A percentile compares a stretch with the other conserved stretches of the same genome.
phyloP scores from a whole-genome alignment of 371 early-diverging fungal genomes.

The Saksenaea oblongispora region DNA sequence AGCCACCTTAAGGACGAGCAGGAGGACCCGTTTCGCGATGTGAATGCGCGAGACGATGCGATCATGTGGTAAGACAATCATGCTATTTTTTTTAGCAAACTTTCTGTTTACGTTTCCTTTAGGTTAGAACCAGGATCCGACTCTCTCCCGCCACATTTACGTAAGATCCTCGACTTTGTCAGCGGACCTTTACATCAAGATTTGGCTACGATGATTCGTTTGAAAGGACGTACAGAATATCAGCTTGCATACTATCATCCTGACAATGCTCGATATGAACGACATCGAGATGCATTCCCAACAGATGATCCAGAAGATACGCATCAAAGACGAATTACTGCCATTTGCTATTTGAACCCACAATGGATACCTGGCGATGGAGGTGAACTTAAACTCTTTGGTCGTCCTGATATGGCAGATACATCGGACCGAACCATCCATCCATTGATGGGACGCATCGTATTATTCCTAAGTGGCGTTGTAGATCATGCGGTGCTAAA shows the following conservation, averaged over 20 bases:
- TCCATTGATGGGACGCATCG: constrained; percentile 53
- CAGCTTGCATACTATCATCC: constrained; percentile 63
- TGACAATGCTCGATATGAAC: constrained; percentile 61
- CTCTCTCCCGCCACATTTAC: constrained; percentile 22
- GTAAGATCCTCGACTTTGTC: constrained; percentile 36
- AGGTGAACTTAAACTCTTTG: constrained; percentile 56
- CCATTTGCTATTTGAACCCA: constrained; percentile 60
- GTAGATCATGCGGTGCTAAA: constrained; percentile 64
- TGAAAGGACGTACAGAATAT: constrained; percentile 58
- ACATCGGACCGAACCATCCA: constrained; percentile 46
- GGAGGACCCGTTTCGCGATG: constrained; percentile 63
- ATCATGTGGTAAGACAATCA: constrained; percentile 49
- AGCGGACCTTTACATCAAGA: constrained; percentile 49
- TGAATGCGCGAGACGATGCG: constrained; percentile 60
- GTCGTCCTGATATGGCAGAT: constrained; percentile 39
- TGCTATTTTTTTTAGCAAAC: constrained; percentile 12
- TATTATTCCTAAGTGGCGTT: constrained; percentile 66
- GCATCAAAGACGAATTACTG: constrained; percentile 65
- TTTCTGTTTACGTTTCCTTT: too few relatives aligned
- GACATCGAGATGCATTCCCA: constrained; percentile 67
- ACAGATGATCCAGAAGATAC: constrained; percentile 54
- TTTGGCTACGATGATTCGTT: constrained; percentile 44
- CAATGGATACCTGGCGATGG: constrained; percentile 56
- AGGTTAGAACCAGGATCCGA: constrained; percentile 26
- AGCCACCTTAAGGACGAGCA: constrained; percentile 30